phyloP scores from a whole-genome alignment of 768 basidiomycete genomes.

The Termitomyces sp. region DNA sequence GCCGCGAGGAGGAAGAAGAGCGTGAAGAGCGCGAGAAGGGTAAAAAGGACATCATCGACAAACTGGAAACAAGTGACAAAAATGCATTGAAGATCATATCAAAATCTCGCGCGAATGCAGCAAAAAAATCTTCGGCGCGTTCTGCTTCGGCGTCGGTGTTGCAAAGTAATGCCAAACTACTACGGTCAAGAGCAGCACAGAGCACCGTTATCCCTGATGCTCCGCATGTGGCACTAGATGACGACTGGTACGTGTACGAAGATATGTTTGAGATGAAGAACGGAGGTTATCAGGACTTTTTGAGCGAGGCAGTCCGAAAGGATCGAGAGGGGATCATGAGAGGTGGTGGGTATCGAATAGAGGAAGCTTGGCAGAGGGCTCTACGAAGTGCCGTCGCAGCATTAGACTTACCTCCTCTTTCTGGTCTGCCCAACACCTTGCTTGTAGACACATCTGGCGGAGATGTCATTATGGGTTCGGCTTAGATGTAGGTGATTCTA shows the following conservation, averaged over 20 bases:
- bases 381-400: conserved; percentile 70
- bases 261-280: conserved; percentile 54
- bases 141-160: conserved; percentile 40
- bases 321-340: conserved; percentile 78
- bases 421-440: conserved; percentile 21
- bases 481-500: conserved; percentile 13
- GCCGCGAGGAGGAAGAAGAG: conserved; percentile 71
- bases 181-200: conserved; percentile 62
- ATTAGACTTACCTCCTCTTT: conserved; percentile 56
- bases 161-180: conserved; percentile 44
- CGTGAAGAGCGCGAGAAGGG: conserved; percentile 72
- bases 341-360: conserved; percentile 77
- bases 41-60: conserved; percentile 72
- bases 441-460: conserved; percentile 24
- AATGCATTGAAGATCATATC: conserved; percentile 69
- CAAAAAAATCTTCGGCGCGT: conserved; percentile 58
- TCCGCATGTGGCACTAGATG: conserved; percentile 76
- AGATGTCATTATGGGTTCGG: conserved; percentile 45
- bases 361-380: conserved; percentile 86
- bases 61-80: conserved; percentile 72
- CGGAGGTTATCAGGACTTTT: conserved; percentile 65
- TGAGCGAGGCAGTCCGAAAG: conserved; percentile 71
- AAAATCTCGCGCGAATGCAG: conserved; percentile 60
- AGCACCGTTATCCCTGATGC: conserved; percentile 69
- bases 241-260: conserved; percentile 73